Percentiles rank a stretch among this genome's conserved stretches.
Evolutionary conservation across 495 filamentous ascomycete species (phyloP).

Genomic region (Letharia columbiana): DNA sequence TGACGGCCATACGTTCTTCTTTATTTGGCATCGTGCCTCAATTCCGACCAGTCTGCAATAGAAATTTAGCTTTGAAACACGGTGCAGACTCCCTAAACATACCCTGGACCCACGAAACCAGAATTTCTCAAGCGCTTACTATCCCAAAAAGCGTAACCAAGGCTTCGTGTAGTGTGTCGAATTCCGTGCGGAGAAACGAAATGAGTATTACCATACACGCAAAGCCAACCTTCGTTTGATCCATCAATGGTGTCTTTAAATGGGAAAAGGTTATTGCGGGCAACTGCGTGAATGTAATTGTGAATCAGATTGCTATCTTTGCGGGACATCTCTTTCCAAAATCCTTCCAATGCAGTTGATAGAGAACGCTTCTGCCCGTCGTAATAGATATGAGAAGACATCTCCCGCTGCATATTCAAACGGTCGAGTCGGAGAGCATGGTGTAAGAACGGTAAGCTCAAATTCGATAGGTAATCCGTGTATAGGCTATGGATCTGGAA

Average conservation of each 20-base stretch:
- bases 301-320: neutral
- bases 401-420: neutral
- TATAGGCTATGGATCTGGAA: neutral
- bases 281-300: neutral
- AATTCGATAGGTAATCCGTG: neutral
- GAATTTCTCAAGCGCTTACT: neutral
- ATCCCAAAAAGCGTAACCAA: neutral
- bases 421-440: neutral
- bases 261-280: neutral
- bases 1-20: neutral
- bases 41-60: neutral
- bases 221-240: constrained; percentile 2
- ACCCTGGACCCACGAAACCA: neutral
- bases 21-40: neutral
- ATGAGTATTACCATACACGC: neutral
- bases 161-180: neutral
- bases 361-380: neutral
- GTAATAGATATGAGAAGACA: neutral
- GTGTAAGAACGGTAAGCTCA: neutral
- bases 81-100: neutral
- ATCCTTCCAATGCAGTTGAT: neutral
- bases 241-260: neutral
- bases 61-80: neutral
- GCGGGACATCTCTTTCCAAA: neutral
- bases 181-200: neutral